Conservation (phyloP, 352 stramenopile genomes). For the Globisporangium parvum region DNA sequence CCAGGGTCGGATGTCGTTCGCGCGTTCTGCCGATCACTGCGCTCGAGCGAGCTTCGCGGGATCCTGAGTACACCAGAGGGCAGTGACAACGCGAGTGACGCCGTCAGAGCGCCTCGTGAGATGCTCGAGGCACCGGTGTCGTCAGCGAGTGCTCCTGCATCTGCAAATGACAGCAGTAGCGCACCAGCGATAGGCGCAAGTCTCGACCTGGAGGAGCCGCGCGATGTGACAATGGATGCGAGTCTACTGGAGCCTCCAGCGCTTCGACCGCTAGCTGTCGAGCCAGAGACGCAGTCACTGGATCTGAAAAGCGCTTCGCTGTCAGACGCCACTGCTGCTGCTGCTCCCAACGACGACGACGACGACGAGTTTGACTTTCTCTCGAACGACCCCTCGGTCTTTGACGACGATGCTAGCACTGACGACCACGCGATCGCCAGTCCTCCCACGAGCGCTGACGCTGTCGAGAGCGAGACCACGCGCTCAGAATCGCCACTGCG, state of each 20-base stretch:
- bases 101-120: neutral
- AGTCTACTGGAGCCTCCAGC: no score
- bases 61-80: constrained; percentile 14
- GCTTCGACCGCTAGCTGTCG: no score
- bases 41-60: constrained; percentile 26
- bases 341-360: neutral
- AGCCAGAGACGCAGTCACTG: no score
- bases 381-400: constrained; percentile 15
- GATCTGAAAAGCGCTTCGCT: neutral
- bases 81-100: neutral
- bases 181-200: no score
- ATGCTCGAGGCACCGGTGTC: neutral
- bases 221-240: no score
- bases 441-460: neutral
- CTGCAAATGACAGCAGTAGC: no score
- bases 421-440: no score
- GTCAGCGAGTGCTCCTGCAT: neutral
- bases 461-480: neutral
- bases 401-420: neutral
- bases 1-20: constrained; percentile 44
- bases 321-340: neutral
- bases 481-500: neutral
- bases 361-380: constrained; percentile 33
- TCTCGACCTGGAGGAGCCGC: no score
- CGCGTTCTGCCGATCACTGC: constrained; percentile 39